These are phyloP conservation scores for Funneliformis caledonium DNA, from an alignment of 371 early-diverging fungal genomes.

Conservation along the genomic window DNA sequence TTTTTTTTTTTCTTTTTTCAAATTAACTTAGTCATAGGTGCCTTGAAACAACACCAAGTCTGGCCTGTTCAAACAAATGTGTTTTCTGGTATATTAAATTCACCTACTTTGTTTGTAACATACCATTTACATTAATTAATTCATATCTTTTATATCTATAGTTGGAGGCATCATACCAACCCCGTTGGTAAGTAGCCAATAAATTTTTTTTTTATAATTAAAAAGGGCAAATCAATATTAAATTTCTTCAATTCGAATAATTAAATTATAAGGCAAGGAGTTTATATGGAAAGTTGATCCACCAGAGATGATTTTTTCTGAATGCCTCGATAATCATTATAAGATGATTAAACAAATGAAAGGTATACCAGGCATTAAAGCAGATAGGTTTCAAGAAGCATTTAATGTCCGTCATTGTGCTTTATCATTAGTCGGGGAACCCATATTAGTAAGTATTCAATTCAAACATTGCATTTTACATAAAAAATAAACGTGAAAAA, in stretches of 20 bases:
- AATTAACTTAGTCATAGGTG: constrained; percentile 55
- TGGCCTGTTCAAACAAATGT: constrained; percentile 86
- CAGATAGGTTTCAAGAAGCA: constrained; percentile 79
- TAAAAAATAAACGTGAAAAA: too few relatives aligned
- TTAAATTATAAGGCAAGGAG: constrained; percentile 53
- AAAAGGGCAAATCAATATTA: neutral
- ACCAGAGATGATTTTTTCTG: constrained; percentile 73
- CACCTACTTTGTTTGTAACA: too few relatives aligned
- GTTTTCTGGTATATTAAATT: constrained; percentile 60
- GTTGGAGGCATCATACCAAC: constrained; percentile 82
- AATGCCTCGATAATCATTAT: constrained; percentile 77
- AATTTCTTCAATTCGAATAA: neutral
- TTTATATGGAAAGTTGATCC: constrained; percentile 85
- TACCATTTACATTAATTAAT: too few relatives aligned
- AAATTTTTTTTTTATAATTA: neutral
- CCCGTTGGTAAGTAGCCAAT: constrained; percentile 53
- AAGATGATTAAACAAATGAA: constrained; percentile 82
- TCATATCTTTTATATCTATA: neutral
- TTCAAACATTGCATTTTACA: neutral
- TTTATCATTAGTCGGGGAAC: constrained; percentile 76
- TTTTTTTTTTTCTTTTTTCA: neutral
- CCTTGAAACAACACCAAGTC: constrained; percentile 73
- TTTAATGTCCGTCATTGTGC: constrained; percentile 74
- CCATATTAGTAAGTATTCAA: constrained; percentile 54
- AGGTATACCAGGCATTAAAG: constrained; percentile 79